Percentiles rank a stretch among this genome's conserved stretches.
These are phyloP conservation scores for Lycium barbarum DNA, from an alignment of 257 asterid species.

Conservation along the genomic window DNA sequence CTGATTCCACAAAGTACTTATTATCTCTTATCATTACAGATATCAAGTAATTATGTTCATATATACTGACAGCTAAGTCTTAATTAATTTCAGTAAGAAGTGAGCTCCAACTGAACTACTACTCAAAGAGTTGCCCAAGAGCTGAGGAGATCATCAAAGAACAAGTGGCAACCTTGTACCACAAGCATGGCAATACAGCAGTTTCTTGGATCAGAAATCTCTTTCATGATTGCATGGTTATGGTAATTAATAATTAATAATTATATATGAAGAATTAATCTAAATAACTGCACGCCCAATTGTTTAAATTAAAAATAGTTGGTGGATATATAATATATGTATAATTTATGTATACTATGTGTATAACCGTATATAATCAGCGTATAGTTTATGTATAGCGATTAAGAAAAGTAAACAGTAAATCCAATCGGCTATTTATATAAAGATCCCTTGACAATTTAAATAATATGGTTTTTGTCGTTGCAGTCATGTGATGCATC, in stretches of 20 bases:
- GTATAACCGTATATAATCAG: not conserved
- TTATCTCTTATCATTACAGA: not conserved
- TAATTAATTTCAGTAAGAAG: constrained; percentile 36
- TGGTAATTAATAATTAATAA: constrained; percentile 43
- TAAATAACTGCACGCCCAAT: not conserved
- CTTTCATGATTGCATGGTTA: constrained; percentile 84
- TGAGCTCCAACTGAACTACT: constrained; percentile 64
- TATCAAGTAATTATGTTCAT: not conserved
- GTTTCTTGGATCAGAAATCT: constrained; percentile 85
- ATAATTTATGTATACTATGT: not conserved
- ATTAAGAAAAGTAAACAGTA: too few relatives aligned
- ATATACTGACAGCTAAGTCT: not conserved
- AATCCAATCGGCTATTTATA: not conserved
- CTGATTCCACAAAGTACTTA: not conserved
- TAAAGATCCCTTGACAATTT: not conserved
- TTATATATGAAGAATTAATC: too few relatives aligned
- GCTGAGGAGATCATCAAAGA: constrained; percentile 74
- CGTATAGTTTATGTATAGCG: not conserved
- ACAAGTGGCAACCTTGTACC: constrained; percentile 58
- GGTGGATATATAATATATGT: not conserved
- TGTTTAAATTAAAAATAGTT: too few relatives aligned
- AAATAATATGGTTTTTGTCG: not conserved
- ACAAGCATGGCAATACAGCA: constrained; percentile 69
- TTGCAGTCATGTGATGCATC: constrained; percentile 90
- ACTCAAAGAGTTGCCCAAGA: constrained; percentile 69